These are phyloP conservation scores for Tulasnella sp. DNA, from an alignment of 768 basidiomycete species.

Conservation along the genomic window DNA sequence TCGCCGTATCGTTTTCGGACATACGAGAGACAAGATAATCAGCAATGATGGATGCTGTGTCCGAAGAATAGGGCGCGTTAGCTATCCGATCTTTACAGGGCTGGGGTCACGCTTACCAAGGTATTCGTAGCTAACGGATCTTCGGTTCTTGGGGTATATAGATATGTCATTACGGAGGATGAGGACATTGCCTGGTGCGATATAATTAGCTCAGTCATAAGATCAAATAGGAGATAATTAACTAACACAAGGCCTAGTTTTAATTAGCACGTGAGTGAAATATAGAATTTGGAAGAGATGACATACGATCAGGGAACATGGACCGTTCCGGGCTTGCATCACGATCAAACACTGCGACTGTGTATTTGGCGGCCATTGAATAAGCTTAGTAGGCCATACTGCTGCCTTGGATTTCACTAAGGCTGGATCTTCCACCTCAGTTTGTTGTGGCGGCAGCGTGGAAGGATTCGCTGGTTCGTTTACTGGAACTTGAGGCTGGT, in stretches of 20 bases:
- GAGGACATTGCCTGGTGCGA: constrained; percentile 66
- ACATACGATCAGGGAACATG: constrained; percentile 70
- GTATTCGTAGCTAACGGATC: constrained; percentile 70
- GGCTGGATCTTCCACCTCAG: not conserved
- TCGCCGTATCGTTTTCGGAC: constrained; percentile 31
- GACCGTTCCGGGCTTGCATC: constrained; percentile 35
- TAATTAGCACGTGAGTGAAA: not conserved
- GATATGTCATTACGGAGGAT: constrained; percentile 73
- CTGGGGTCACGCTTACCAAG: constrained; percentile 36
- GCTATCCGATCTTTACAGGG: not conserved
- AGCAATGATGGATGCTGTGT: constrained; percentile 56
- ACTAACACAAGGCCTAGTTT: constrained; percentile 3
- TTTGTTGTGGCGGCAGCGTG: too few relatives aligned
- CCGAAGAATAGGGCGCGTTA: not conserved
- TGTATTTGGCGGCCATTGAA: constrained; percentile 33
- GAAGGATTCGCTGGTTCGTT: too few relatives aligned
- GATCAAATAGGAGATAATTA: not conserved
- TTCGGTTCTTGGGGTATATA: constrained; percentile 54
- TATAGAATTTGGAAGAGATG: constrained; percentile 49
- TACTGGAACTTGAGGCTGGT: too few relatives aligned
- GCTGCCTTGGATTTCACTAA: constrained; percentile 2
- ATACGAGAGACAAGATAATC: constrained; percentile 62
- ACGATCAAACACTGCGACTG: constrained; percentile 77
- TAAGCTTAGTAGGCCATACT: constrained; percentile 40
- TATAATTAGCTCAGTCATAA: not conserved